Evolutionary conservation across 148 eudicot species (phyloP), one percentile per base, ranked within the genome.

Genomic region (Rhododendron ferrugineum): DNA sequence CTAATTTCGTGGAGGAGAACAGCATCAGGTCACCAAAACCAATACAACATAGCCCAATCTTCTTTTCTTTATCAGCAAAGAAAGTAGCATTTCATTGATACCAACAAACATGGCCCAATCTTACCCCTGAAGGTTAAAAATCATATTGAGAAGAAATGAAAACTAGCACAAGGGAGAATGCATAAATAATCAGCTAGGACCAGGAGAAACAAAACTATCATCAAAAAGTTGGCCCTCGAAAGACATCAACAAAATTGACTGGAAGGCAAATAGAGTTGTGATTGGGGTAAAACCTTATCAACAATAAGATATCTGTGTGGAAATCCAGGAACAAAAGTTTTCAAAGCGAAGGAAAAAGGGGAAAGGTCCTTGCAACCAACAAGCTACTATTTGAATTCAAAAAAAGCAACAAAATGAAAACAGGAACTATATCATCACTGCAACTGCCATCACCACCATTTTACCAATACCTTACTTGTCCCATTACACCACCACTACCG

Each of bases 61-160:
- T 16, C 6, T 54, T 52, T 4, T 54, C 3, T 54, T 54, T 15
- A 54, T 54, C 60, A 16, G 60, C 22, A 54, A 16, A 54, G 60
- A 54, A 54, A 54, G 16, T 16, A 54, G 18, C 22, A 16, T 54
- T 54, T 16, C 60, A 18, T 54, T 16, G 20, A 54, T 54, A 16
- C 60, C 60, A 54, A 54, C 22, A 54, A 46, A 64, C 34, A 47
- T 18, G 46, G 23, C 49, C 58, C 15, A 66, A 15, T 23, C 32
- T n/a, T 6, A 40, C 14, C 77, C 9, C 13, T 4, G 13, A 44
- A 32, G 47, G 30, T 60, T 82, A 64, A 66, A 16, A 2, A 47
- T 83, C 77, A 54, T 10, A 83, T 70, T 28, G n/a, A 83, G 52
- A 82, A 64, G 28, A 83, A 68, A 26, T 74, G 70, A 40, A 16